phyloP scores from a whole-genome alignment of 257 asterid species.

The Echites panduratus region DNA sequence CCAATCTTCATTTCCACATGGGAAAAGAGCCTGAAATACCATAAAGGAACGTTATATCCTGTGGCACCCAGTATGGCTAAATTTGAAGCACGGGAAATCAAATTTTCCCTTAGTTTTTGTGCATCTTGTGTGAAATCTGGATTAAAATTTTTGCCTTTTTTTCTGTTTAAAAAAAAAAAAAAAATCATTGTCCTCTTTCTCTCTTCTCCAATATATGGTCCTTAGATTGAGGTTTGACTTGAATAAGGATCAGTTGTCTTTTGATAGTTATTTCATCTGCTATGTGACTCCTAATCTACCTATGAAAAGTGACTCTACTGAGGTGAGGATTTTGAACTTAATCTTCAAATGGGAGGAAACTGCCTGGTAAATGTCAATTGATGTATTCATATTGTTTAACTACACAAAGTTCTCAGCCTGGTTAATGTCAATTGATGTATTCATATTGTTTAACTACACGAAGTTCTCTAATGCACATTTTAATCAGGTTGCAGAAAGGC shows the following conservation, averaged over 20 bases:
- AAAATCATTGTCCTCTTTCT: too few relatives aligned
- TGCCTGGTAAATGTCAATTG: not conserved
- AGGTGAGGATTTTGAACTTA: not conserved
- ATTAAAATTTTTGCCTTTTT: too few relatives aligned
- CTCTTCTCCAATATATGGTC: not conserved
- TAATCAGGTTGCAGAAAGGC: conserved; percentile 88
- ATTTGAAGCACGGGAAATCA: not conserved
- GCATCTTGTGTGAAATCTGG: not conserved
- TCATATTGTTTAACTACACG: not conserved
- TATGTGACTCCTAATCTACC: not conserved
- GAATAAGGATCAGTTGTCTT: not conserved
- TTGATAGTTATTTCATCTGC: not conserved
- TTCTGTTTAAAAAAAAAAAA: too few relatives aligned
- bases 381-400: not conserved
- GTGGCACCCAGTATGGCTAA: not conserved
- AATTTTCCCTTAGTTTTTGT: too few relatives aligned
- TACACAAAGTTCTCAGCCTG: too few relatives aligned
- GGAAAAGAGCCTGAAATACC: not conserved
- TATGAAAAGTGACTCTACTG: not conserved
- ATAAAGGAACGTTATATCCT: not conserved
- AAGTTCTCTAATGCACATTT: not conserved
- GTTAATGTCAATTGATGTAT: not conserved
- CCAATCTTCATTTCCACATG: not conserved
- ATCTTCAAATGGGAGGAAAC: not conserved
- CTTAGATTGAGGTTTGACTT: too few relatives aligned